Conservation (phyloP, 225 moss, liverwort and hornwort genomes). For the Thuidium tamariscinum region DNA sequence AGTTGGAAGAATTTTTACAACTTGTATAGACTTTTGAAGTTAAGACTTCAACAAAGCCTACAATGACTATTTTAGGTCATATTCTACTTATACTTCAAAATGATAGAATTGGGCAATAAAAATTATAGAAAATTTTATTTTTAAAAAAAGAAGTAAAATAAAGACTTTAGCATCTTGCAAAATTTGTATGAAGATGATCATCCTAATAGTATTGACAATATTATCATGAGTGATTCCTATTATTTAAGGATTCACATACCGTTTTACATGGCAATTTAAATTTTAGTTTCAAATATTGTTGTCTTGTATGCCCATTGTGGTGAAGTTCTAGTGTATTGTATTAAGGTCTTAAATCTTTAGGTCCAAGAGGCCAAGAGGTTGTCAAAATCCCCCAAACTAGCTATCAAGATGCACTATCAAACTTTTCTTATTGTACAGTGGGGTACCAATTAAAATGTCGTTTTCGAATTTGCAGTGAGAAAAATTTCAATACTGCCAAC, state of each 20-base stretch:
- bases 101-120: not conserved
- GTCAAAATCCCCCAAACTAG: not conserved
- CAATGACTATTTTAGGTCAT: not conserved
- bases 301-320: not conserved
- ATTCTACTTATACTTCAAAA: not conserved
- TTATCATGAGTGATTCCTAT: not conserved
- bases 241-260: not conserved
- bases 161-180: not conserved
- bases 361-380: fast-evolving
- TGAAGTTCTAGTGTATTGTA: not conserved
- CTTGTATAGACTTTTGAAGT: not conserved
- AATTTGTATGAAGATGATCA: not conserved
- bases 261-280: not conserved
- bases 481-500: too few relatives aligned
- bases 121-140: not conserved
- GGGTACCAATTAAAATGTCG: too few relatives aligned
- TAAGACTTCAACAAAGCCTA: not conserved
- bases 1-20: not conserved
- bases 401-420: not conserved
- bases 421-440: not conserved
- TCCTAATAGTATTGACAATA: fast-evolving
- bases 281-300: not conserved
- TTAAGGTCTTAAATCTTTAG: not conserved
- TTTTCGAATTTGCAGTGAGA: too few relatives aligned
- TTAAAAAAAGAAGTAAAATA: not conserved